These are phyloP conservation scores for Fraxinus floribunda DNA, from an alignment of 305 asterid genomes.

Conservation along the genomic window DNA sequence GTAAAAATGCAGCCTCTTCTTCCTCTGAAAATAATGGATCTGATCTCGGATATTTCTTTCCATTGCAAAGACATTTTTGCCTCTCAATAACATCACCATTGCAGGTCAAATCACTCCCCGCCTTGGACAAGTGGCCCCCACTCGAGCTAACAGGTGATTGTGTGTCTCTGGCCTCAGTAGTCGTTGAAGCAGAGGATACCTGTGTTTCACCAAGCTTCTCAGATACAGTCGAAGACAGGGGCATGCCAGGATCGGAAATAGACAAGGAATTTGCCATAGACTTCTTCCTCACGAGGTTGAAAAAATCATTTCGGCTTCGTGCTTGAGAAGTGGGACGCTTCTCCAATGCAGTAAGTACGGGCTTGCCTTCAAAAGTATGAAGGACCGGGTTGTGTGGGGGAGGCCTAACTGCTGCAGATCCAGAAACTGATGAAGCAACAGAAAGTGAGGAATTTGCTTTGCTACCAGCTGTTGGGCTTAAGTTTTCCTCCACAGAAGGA, in stretches of 20 bases:
- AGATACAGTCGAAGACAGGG: conserved; percentile 18
- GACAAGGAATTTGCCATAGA: conserved; percentile 50
- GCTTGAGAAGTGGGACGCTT: conserved; percentile 79
- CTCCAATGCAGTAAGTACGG: conserved; percentile 49
- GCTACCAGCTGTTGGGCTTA: conserved; percentile 46
- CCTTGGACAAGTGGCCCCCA: conserved; percentile 29
- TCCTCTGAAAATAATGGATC: conserved; percentile 63
- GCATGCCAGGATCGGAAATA: conserved; percentile 29
- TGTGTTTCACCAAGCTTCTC: conserved; percentile 46
- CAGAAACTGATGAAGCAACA: conserved; percentile 36
- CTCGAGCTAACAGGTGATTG: conserved; percentile 27
- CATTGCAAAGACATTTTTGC: conserved; percentile 36
- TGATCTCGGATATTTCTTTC: conserved; percentile 35
- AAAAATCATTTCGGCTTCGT: conserved; percentile 87
- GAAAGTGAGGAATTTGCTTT: conserved; percentile 40
- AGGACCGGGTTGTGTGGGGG: conserved; percentile 33
- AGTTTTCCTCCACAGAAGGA: conserved; percentile 47
- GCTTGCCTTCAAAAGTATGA: conserved; percentile 48
- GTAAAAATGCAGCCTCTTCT: conserved; percentile 88
- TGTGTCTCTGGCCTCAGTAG: conserved; percentile 36
- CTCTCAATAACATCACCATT: conserved; percentile 30
- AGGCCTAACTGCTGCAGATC: conserved; percentile 34
- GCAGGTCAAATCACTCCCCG: conserved; percentile 34
- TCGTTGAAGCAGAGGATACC: conserved; percentile 24
- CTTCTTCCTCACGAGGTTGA: conserved; percentile 74